A percentile compares a stretch with the other conserved stretches of the same genome.
Evolutionary conservation across 2,329 filamentous ascomycete species (phyloP).

Genomic region (Hypoxylon sp.): DNA sequence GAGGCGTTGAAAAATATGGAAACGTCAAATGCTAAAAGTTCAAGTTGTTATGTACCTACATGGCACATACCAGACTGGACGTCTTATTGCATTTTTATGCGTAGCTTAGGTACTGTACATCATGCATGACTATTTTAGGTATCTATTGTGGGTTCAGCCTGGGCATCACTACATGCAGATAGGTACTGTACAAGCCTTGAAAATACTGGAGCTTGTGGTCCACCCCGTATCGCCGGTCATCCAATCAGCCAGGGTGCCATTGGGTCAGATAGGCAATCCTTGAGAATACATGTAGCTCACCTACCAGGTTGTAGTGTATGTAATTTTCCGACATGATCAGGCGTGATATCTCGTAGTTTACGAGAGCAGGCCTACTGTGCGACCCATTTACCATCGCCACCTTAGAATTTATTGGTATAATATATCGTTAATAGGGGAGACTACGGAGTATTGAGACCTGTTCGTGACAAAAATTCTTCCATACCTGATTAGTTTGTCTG

Average conservation of each 20-base stretch:
- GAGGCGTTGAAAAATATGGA: constrained; percentile 40
- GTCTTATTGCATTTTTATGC: constrained; percentile 44
- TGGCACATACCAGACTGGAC: constrained; percentile 34
- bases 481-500: not conserved
- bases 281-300: constrained; percentile 7
- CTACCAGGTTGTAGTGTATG: no score
- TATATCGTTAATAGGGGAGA: not conserved
- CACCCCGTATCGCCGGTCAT: constrained; percentile 9
- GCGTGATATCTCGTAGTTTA: no score
- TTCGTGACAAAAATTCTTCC: not conserved
- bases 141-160: constrained; percentile 10
- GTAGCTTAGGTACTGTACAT: constrained; percentile 29
- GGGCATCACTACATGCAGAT: constrained; percentile 16
- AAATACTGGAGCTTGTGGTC: constrained; percentile 14
- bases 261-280: constrained; percentile 32
- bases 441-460: not conserved
- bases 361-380: not conserved
- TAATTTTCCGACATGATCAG: no score
- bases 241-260: constrained; percentile 34
- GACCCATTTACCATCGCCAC: not conserved
- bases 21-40: constrained; percentile 40
- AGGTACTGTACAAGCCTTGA: constrained; percentile 18
- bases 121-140: constrained; percentile 17
- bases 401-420: not conserved
- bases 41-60: no score